Evolutionary conservation across 805 yeast species (phyloP).

Genomic region (Wickerhamomyces mucosus): DNA sequence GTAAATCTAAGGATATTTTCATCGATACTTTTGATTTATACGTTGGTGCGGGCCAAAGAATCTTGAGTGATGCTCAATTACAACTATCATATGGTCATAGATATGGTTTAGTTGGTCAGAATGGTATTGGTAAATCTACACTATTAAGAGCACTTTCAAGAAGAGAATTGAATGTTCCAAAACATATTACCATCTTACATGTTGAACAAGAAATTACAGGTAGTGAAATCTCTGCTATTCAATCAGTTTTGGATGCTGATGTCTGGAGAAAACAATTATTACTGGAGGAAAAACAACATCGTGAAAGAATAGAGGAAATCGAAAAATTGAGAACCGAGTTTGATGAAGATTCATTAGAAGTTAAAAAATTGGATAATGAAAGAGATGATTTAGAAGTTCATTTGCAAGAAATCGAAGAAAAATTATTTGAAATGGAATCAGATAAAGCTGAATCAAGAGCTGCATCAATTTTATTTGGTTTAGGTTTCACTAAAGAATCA

Average conservation of each 20-base stretch:
- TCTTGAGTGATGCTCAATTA: constrained; percentile 77
- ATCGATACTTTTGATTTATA: constrained; percentile 87
- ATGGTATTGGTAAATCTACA: constrained; percentile 99
- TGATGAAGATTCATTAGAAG: constrained; percentile 67
- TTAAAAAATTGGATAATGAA: constrained; percentile 77
- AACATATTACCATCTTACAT: constrained; percentile 89
- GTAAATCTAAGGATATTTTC: constrained; percentile 94
- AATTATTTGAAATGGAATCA: constrained; percentile 86
- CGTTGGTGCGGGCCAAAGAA: constrained; percentile 93
- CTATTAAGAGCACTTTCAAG: constrained; percentile 82
- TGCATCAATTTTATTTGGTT: constrained; percentile 83
- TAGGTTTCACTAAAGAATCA: constrained; percentile 86
- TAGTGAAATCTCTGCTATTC: constrained; percentile 84
- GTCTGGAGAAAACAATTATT: constrained; percentile 94
- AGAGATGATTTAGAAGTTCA: constrained; percentile 76
- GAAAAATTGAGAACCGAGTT: constrained; percentile 61
- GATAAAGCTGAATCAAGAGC: constrained; percentile 98
- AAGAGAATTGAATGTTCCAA: constrained; percentile 90
- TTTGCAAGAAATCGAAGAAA: constrained; percentile 70
- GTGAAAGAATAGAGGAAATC: constrained; percentile 67
- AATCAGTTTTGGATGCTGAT: constrained; percentile 97
- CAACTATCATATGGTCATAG: constrained; percentile 87
- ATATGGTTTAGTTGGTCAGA: constrained; percentile 96
- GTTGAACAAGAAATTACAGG: constrained; percentile 97
- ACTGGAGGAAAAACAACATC: constrained; percentile 63